phyloP scores from a whole-genome alignment of 305 asterid genomes.

The Fraxinus platypoda region DNA sequence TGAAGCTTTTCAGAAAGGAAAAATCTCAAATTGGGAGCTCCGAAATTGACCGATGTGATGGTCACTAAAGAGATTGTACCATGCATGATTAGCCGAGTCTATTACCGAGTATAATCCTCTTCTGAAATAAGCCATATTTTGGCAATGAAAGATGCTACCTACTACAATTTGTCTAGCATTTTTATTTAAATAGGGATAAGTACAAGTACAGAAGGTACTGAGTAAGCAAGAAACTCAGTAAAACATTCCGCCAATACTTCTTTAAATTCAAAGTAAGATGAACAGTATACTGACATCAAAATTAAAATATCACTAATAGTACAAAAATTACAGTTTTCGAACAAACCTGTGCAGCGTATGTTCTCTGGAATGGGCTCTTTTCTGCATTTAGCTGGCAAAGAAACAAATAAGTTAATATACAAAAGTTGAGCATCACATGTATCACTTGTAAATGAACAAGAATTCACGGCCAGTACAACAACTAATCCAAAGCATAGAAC shows the following conservation, averaged over 20 bases:
- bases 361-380: constrained; percentile 70
- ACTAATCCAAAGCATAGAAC: background rate
- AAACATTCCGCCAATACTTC: background rate
- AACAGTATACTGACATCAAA: background rate
- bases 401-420: constrained; percentile 3
- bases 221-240: background rate
- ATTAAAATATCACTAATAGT: background rate
- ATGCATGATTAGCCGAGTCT: background rate
- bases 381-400: constrained; percentile 55
- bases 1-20: background rate
- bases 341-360: constrained; percentile 65
- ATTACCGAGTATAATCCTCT: background rate
- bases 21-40: background rate
- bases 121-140: background rate
- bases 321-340: background rate
- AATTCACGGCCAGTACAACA: background rate
- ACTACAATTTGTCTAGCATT: background rate
- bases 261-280: background rate
- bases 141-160: background rate
- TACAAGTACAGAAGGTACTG: background rate
- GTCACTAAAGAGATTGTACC: background rate
- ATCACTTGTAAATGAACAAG: background rate
- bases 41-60: background rate
- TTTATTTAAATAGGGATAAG: background rate
- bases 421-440: background rate